Evolutionary conservation across 1,139 yeast genomes (phyloP), one percentile per base, ranked within the genome.

Genomic region (Tardiomyces blankii): DNA sequence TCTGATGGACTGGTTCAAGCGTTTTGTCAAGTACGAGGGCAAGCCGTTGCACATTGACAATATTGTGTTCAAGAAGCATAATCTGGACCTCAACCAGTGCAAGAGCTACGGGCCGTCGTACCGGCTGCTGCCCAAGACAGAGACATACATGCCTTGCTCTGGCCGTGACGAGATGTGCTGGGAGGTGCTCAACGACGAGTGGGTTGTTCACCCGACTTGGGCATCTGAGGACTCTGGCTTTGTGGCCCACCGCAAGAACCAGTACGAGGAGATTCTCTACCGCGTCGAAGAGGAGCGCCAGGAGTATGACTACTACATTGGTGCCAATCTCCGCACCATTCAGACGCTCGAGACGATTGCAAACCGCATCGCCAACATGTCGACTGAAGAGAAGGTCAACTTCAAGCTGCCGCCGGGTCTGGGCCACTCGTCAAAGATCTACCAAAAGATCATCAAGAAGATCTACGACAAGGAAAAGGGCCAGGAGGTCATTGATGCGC

Each of bases 131-230:
- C 99, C 99, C 27, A 91, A 91, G 59, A 79, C 93, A 1, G 97
- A 91, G 62, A 87, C 96, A 0, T 85, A 80, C 60, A 88, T 89
- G 96, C 97, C 97, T 18, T 89, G 97, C 60, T 86, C 96, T 9
- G 98, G 98, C 21, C 78, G 98, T 56, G 99, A 93, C 64, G 97
- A 89, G 60, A 86, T 93, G 93, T 93, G 98, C 63, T 89, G 97
- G 97, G 97, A 91, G 62, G 96, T 91, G 23, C 74, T 93, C 56
- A 91, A 91, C 64, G 98, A 91, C 63, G 97, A 91, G 66, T 93
- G 97, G 97, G 97, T 91, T 23, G 96, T 96, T 2, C 97, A 89
- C 65, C 99, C 99, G 38, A 94, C 96, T 6, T 93, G 98, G 98
- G 98, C 97, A 1, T 89, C 97, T 1, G 98, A 91, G 65, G 98